Conservation (phyloP, 2,329 filamentous ascomycete species). For the Fusarium sp. region DNA sequence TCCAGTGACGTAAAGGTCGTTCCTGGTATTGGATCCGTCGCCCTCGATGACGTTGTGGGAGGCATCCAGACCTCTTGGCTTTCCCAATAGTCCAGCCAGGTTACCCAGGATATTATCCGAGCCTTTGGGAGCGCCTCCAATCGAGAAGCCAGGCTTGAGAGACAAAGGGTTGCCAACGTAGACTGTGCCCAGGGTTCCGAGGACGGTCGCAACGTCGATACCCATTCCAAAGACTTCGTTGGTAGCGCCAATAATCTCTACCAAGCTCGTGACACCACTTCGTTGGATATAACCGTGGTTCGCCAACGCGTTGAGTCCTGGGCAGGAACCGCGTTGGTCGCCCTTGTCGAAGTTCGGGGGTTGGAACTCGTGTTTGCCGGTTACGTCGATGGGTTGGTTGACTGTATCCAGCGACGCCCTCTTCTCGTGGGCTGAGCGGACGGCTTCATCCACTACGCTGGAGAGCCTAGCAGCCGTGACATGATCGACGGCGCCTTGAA, state of each 20-base stretch:
- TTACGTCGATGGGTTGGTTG: conserved; percentile 15
- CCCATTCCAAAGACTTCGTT: conserved; percentile 30
- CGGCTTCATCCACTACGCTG: background rate
- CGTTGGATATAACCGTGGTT: conserved; percentile 51
- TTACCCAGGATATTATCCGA: conserved; percentile 18
- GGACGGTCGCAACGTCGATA: conserved; percentile 1
- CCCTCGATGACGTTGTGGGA: conserved; percentile 29
- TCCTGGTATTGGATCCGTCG: conserved; percentile 16
- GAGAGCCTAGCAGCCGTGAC: conserved; percentile 4
- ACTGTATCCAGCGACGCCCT: background rate
- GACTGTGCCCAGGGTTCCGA: conserved; percentile 16
- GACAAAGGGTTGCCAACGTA: conserved; percentile 26
- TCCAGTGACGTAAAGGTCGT: conserved; percentile 23
- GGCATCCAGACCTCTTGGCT: conserved; percentile 6
- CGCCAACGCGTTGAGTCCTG: conserved; percentile 52
- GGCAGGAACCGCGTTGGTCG: conserved; percentile 47
- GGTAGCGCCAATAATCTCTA: conserved; percentile 23
- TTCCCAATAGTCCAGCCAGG: conserved; percentile 12
- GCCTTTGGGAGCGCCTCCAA: background rate
- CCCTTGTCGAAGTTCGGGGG: conserved; percentile 43
- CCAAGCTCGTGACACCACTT: conserved; percentile 33
- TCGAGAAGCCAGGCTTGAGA: conserved; percentile 20
- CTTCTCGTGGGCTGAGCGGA: conserved; percentile 2
- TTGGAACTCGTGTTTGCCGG: conserved; percentile 41
- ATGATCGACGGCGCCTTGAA: background rate